Conservation (phyloP, 306 rosid species). For the Pyrus pyrifolia region DNA sequence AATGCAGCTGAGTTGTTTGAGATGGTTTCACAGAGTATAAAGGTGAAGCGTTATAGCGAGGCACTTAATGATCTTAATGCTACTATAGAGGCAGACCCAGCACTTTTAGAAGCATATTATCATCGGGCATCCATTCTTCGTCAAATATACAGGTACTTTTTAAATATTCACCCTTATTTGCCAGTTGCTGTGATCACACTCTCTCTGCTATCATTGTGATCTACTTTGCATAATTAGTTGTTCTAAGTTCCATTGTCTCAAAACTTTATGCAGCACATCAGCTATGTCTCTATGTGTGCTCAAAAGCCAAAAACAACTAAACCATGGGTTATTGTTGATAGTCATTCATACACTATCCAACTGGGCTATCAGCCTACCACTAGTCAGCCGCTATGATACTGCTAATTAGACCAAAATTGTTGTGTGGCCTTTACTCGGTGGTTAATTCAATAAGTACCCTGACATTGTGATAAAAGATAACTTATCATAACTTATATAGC, state of each 20-base stretch:
- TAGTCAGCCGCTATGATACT: neutral
- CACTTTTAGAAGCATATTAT: slow-evolving; percentile 77
- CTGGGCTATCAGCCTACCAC: neutral
- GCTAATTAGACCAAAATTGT: neutral
- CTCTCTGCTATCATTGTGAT: neutral
- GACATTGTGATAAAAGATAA: neutral
- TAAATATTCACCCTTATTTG: neutral
- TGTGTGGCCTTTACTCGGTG: neutral
- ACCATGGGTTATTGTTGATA: neutral
- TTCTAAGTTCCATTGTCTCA: neutral
- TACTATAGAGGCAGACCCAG: slow-evolving; percentile 86
- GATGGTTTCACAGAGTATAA: slow-evolving; percentile 69
- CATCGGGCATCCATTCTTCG: slow-evolving; percentile 90
- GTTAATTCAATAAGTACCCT: neutral
- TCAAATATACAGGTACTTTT: slow-evolving; percentile 72
- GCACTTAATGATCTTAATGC: slow-evolving; percentile 92
- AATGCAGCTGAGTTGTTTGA: slow-evolving; percentile 75
- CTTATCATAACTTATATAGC: neutral
- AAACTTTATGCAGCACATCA: neutral
- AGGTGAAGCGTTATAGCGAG: slow-evolving; percentile 73
- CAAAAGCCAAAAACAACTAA: neutral
- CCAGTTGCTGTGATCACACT: neutral
- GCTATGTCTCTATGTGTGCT: neutral
- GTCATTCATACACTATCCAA: neutral
- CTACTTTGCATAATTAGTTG: neutral